phyloP scores from a whole-genome alignment of 2,329 filamentous ascomycete species.

The Aspergillus alliaceus region DNA sequence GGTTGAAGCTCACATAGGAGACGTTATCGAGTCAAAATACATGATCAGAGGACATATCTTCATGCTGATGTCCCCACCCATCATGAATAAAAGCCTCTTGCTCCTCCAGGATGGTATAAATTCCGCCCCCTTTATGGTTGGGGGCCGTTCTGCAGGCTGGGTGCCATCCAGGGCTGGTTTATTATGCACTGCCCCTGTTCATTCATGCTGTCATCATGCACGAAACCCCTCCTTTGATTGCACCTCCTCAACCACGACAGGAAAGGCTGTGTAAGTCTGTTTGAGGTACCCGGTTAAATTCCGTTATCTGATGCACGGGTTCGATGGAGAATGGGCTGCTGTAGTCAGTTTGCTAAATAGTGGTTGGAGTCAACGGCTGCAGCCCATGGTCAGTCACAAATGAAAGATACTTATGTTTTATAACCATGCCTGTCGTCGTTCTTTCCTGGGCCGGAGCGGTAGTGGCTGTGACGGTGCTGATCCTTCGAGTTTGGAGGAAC shows the following conservation, averaged over 20 bases:
- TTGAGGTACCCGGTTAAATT: too few relatives aligned
- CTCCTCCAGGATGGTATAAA: background rate
- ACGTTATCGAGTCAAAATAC: too few relatives aligned
- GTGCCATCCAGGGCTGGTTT: background rate
- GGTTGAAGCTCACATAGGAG: too few relatives aligned
- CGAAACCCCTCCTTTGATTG: too few relatives aligned
- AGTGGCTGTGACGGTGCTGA: background rate
- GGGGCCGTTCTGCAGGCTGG: background rate
- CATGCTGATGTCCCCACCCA: background rate
- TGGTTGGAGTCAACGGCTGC: background rate
- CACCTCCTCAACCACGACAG: too few relatives aligned
- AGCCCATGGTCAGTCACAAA: background rate
- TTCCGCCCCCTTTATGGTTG: background rate
- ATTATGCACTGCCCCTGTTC: too few relatives aligned
- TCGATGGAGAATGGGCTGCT: too few relatives aligned
- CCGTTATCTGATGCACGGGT: too few relatives aligned
- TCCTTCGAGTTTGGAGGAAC: background rate
- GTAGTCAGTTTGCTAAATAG: too few relatives aligned
- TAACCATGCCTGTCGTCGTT: background rate
- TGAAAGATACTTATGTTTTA: background rate
- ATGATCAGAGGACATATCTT: too few relatives aligned
- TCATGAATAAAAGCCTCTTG: background rate
- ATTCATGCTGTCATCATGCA: background rate
- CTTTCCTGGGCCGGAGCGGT: background rate
- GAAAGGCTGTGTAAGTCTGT: too few relatives aligned